phyloP scores from a whole-genome alignment of 192 early-diverging fungal species.

The Rhizoclosmatium sp. region DNA sequence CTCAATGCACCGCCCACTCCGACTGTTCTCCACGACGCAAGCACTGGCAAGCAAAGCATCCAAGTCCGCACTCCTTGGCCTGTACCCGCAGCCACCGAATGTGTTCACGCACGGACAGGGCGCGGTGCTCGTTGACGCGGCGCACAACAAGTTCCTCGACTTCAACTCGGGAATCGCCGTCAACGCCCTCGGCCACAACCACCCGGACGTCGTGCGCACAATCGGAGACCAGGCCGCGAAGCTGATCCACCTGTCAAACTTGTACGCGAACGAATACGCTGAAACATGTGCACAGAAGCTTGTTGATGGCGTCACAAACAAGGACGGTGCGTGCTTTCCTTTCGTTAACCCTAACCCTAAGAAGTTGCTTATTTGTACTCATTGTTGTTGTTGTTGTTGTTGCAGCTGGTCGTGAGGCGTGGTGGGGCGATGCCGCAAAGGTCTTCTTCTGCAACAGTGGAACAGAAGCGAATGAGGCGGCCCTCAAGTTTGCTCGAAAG shows the following conservation, averaged over 20 bases:
- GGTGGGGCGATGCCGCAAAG: slow-evolving; percentile 57
- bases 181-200: slow-evolving; percentile 88
- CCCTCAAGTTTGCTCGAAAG: slow-evolving; percentile 95
- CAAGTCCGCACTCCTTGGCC: slow-evolving; percentile 34
- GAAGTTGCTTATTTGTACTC: neutral
- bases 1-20: too few species aligned
- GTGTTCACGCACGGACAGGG: slow-evolving; percentile 84
- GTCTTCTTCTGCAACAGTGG: slow-evolving; percentile 97
- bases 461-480: slow-evolving; percentile 96
- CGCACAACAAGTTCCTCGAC: slow-evolving; percentile 84
- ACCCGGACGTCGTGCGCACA: slow-evolving; percentile 74
- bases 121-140: slow-evolving; percentile 78
- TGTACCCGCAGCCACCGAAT: slow-evolving; percentile 57
- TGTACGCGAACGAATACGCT: slow-evolving; percentile 92
- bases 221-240: slow-evolving; percentile 83
- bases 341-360: neutral
- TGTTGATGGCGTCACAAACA: slow-evolving; percentile 65
- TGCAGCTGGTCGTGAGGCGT: neutral
- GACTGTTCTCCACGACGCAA: too few species aligned
- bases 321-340: slow-evolving; percentile 34
- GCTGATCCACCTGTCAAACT: slow-evolving; percentile 88
- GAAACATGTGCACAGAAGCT: slow-evolving; percentile 79
- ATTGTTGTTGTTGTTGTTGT: neutral
- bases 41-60: too few species aligned
- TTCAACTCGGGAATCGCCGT: slow-evolving; percentile 96